Percentiles rank a stretch among this genome's conserved stretches.
Evolutionary conservation across 2,329 filamentous ascomycete species (phyloP).

Genomic region (Nothophoma quercina): DNA sequence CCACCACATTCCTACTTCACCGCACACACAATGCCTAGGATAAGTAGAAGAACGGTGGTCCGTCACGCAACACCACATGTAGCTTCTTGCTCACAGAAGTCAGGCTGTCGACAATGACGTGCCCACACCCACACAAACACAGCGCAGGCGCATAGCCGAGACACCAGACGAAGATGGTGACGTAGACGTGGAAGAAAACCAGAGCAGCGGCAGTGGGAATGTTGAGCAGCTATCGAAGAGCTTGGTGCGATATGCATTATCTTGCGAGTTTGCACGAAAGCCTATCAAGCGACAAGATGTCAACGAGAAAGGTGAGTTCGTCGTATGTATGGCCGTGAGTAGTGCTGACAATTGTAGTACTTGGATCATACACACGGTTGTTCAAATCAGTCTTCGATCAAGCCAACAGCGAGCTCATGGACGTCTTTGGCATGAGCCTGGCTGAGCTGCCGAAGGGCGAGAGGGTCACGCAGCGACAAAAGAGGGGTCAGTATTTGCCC

Average conservation of each 20-base stretch:
- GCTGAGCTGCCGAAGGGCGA: conserved; percentile 81
- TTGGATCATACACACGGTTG: conserved; percentile 71
- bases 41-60: conserved; percentile 7
- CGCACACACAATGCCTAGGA: conserved; percentile 20
- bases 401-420: conserved; percentile 75
- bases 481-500: conserved; percentile 66
- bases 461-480: conserved; percentile 80
- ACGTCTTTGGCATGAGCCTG: conserved; percentile 91
- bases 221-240: conserved; percentile 64
- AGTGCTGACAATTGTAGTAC: conserved; percentile 57
- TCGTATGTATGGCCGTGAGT: background rate
- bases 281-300: conserved; percentile 67
- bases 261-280: conserved; percentile 66
- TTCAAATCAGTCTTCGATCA: conserved; percentile 80
- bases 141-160: conserved; percentile 25
- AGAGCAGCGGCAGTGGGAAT: conserved; percentile 34
- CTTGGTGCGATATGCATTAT: conserved; percentile 67
- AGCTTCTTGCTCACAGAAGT: background rate
- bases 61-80: background rate
- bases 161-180: conserved; percentile 27
- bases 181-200: conserved; percentile 20
- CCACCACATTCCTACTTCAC: background rate
- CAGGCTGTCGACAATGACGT: conserved; percentile 22
- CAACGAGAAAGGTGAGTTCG: conserved; percentile 56
- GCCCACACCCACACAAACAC: conserved; percentile 29